Evolutionary conservation across 495 filamentous ascomycete species (phyloP).

Genomic region (Aspergillus steynii): DNA sequence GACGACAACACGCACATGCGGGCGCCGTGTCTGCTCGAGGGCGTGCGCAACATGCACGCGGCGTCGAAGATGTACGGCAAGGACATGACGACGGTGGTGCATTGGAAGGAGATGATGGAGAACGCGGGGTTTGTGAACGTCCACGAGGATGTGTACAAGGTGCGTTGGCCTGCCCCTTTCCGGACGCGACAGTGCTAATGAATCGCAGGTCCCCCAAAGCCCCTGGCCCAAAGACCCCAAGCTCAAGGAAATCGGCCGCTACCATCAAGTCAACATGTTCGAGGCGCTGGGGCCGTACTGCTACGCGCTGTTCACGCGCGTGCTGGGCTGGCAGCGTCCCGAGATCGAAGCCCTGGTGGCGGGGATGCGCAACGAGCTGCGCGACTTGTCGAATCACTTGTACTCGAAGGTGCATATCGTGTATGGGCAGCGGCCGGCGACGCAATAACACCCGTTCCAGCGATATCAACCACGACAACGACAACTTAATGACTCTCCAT

Average conservation of each 20-base stretch:
- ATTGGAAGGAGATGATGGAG: constrained; percentile 48
- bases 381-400: constrained; percentile 50
- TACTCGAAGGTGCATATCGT: constrained; percentile 39
- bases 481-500: neutral
- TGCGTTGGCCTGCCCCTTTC: constrained; percentile 19
- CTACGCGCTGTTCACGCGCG: constrained; percentile 54
- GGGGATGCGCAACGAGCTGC: constrained; percentile 53
- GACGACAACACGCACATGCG: constrained; percentile 53
- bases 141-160: constrained; percentile 43
- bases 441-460: neutral
- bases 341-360: constrained; percentile 56
- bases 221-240: constrained; percentile 55
- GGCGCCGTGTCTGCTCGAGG: constrained; percentile 34
- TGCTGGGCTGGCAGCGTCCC: constrained; percentile 52
- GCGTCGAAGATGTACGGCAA: constrained; percentile 39
- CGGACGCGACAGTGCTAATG: neutral
- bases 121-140: constrained; percentile 59
- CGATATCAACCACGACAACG: too few species aligned
- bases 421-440: constrained; percentile 38
- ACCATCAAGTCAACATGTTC: constrained; percentile 48
- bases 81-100: constrained; percentile 31
- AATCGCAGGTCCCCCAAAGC: constrained; percentile 38
- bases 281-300: constrained; percentile 50
- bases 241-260: constrained; percentile 51
- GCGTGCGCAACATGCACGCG: constrained; percentile 30